Evolutionary conservation across 371 early-diverging fungal species (phyloP), one percentile per base, ranked within the genome.

Genomic region (Apophysomyces sp.): DNA sequence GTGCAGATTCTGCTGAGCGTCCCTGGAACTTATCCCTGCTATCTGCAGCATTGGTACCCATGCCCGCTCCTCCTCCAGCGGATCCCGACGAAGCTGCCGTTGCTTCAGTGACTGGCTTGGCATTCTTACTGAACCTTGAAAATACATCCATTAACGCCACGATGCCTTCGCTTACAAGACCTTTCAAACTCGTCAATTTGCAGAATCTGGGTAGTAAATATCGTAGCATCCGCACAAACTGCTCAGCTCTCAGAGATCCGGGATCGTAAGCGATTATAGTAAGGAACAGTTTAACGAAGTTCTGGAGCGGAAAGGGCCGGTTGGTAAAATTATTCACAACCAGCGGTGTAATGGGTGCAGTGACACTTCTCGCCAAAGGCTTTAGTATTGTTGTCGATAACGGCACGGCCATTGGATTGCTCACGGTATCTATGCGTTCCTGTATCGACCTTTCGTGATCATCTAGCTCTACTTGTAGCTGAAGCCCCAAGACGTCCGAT

Each of bases 191-290:
- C 0, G 75, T 58, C 15, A 74, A 18, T 7, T 67, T 63, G 58
- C 80, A 67, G 16, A 85, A 81, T 16, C 71, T 66, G 2, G 80
- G 80, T 11, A 87, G 57, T 29, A 86, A 39, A 15, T 76, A 68
- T 28, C 72, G 69, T 27, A 86, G 65, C 28, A 83, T 74, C 15
- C 78, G 78, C 11, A 86, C 84, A 72, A 89, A 87, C 57, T 89
- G 89, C 54, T 89, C 87, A 0, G 89, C 87, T 30, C 89, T 76
- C 0, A 85, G 39, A 0, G 87, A 86, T 2, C 85, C 83, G 2
- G 86, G 80, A 65, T 89, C 89, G 55, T 85, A 86, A 0, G 87
- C 87, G 56, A 89, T 86, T 37, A 89, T 81, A 0, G 89, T 85
- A 24, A 89, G 65, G 29, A 87, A 86, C 36, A 89, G 66, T 55